phyloP scores from a whole-genome alignment of 306 rosid genomes.

The Castanopsis chinensis region DNA sequence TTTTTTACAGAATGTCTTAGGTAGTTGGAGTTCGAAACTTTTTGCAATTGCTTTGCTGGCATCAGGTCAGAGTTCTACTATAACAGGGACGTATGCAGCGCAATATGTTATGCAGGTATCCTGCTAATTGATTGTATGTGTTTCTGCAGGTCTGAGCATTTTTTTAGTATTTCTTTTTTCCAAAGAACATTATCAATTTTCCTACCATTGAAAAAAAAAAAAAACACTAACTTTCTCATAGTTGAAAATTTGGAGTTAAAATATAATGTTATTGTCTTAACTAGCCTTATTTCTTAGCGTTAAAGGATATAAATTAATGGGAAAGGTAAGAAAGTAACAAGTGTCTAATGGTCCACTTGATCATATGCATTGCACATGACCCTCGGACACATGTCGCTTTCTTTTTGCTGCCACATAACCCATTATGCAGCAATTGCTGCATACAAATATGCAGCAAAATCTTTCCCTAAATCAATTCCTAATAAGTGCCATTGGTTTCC shows the following conservation, averaged over 20 bases:
- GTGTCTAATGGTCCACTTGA: too few species aligned
- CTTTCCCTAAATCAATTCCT: too few species aligned
- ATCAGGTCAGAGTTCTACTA: conserved; percentile 98
- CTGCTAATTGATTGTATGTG: conserved; percentile 2
- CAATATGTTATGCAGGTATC: conserved; percentile 98
- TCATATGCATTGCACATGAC: too few species aligned
- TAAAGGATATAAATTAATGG: background rate
- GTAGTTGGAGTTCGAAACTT: conserved; percentile 94
- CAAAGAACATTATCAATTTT: background rate
- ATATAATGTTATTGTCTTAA: background rate
- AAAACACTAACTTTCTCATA: background rate
- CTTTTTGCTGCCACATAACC: too few species aligned
- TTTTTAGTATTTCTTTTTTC: background rate
- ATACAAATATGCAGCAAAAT: too few species aligned
- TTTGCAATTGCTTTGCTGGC: conserved; percentile 94
- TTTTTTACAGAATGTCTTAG: conserved; percentile 75
- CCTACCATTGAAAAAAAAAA: background rate
- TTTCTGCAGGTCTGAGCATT: background rate
- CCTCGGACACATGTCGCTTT: too few species aligned
- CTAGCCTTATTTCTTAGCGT: background rate
- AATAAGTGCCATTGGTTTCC: background rate
- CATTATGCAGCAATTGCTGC: too few species aligned
- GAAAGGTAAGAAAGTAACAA: too few species aligned
- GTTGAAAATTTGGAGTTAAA: background rate
- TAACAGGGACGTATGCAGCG: conserved; percentile 98